Evolutionary conservation across 805 yeast species (phyloP), one percentile per base, ranked within the genome.

Genomic region (Monosporozyma aerobia): DNA sequence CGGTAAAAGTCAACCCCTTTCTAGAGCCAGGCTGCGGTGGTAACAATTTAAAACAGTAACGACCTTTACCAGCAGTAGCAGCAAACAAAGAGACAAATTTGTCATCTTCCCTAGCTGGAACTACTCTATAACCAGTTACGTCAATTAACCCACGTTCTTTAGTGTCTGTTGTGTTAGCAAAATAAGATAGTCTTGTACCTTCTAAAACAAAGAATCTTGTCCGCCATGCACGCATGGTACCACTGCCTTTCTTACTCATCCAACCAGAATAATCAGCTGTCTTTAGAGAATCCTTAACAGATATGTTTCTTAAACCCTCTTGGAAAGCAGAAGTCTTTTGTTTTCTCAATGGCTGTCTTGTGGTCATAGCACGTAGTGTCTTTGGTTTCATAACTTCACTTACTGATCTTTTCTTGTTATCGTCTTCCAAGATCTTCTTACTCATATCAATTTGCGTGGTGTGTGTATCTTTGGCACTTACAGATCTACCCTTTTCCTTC

Each of bases 11-110:
- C 53, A 94, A 79, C 0, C 98, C 98, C 70, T 90, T 92, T 58
- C 85, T 83, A 51, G 92, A 87, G 0, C 99, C 99, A 0, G 98
- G 98, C 2, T 95, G 96, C 0, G 99, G 99, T 9, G 99, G 99
- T 3, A 90, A 81, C 11, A 94, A 68, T 68, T 90, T 90, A 74
- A 94, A 92, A 63, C 96, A 89, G 65, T 81, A 87, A 43, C 95
- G 77, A n/a, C 98, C 98, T 45, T 87, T 84, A 8, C 97, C 97
- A 3, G 96, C 85, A 33, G 92, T 83, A 0, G 97, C 94, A 0
- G 98, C 97, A 68, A 87, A 87, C 47, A 92, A 70, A 0, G 97
- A 87, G 40, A 88, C 82, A 52, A 87, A 76, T 65, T 85, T 87
- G 70, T 90, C 97, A 60, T 88, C 95, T 54, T 85, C 90, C 54